Conservation (phyloP, 352 stramenopile genomes). For the Phytopythium helicoides region DNA sequence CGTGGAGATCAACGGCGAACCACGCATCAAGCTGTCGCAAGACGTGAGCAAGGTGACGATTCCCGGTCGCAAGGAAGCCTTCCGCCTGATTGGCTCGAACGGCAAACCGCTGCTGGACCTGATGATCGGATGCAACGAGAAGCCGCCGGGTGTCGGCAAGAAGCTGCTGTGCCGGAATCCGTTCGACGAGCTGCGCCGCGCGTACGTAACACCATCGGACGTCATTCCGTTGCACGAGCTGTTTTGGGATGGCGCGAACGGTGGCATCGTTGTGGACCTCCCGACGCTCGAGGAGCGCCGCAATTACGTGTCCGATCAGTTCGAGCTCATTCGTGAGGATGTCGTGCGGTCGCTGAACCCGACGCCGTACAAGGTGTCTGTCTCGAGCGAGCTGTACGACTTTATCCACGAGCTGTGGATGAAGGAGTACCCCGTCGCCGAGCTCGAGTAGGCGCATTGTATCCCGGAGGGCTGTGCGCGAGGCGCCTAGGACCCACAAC, state of each 20-base stretch:
- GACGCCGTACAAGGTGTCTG: slow-evolving; percentile 94
- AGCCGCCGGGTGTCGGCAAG: slow-evolving; percentile 73
- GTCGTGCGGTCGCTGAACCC: slow-evolving; percentile 95
- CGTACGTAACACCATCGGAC: slow-evolving; percentile 90
- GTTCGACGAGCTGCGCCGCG: slow-evolving; percentile 94
- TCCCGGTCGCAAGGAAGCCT: slow-evolving; percentile 88
- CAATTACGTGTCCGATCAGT: slow-evolving; percentile 89
- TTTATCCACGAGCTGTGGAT: slow-evolving; percentile 98
- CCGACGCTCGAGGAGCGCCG: slow-evolving; percentile 78
- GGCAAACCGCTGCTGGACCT: slow-evolving; percentile 89
- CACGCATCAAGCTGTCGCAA: slow-evolving; percentile 98
- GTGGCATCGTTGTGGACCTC: slow-evolving; percentile 58
- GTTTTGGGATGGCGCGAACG: slow-evolving; percentile 89
- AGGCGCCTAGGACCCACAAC: too few relatives aligned
- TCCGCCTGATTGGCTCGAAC: slow-evolving; percentile 88
- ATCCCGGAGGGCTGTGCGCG: slow-evolving; percentile 1
- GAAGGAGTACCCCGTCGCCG: slow-evolving; percentile 84
- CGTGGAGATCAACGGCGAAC: slow-evolving; percentile 94
- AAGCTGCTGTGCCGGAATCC: slow-evolving; percentile 94
- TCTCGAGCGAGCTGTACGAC: slow-evolving; percentile 83
- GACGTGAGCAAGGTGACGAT: slow-evolving; percentile 96
- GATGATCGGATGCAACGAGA: slow-evolving; percentile 87
- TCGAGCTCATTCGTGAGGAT: slow-evolving; percentile 93
- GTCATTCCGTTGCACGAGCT: slow-evolving; percentile 90
- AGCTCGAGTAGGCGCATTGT: slow-evolving; percentile 61